Base-by-base conservation (phyloP, 805 yeast genomes). In the Debaryomyces prosopidis region DNA sequence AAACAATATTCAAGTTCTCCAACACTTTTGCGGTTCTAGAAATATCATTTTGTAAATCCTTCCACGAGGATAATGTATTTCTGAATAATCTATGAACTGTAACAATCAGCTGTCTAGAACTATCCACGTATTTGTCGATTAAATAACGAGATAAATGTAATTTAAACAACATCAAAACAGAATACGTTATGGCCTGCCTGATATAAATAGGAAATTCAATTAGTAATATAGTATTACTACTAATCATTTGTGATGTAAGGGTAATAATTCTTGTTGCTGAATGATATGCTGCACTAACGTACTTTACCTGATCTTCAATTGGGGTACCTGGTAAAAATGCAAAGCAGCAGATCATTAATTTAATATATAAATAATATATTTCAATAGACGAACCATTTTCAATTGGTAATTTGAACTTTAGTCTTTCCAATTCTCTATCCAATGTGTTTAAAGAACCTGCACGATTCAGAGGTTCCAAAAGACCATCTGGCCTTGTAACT, bases 241-340 rank as follows among this genome's bases (percentile, higher is more conserved):
- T 61, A 16, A 87, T 75, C 54, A 90, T 65, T 48, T 81, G 81
- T 0, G 95, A 85, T 30, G 88, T 78, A 9, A 89, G 71, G 1
- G 97, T 89, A 16, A 91, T 81, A 28, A 89, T 81, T 47, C 91
- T 75, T 0, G 97, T 91, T 1, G 96, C 88, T 1, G 89, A 68
- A 42, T 86, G 68, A 62, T 89, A 90, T 0, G 96, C 95, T 28
- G 82, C 80, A 15, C 89, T 84, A 11, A 90, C 91, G 60, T 87
- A 89, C 55, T 84, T 82, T 1, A 89, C 85, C 64, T 89, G 96
- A 63, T 88, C 96, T 53, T 85, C 94, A 43, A 83, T 78, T 7
- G 96, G 89, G 0, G 96, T 86, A 17, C 89, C 91, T n/a, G 96
- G 92, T 48, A 89, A 69, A 54, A 91, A 91, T 3, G 96, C 92